phyloP scores from a whole-genome alignment of 768 basidiomycete genomes.

The Cyclocybe aegerita region DNA sequence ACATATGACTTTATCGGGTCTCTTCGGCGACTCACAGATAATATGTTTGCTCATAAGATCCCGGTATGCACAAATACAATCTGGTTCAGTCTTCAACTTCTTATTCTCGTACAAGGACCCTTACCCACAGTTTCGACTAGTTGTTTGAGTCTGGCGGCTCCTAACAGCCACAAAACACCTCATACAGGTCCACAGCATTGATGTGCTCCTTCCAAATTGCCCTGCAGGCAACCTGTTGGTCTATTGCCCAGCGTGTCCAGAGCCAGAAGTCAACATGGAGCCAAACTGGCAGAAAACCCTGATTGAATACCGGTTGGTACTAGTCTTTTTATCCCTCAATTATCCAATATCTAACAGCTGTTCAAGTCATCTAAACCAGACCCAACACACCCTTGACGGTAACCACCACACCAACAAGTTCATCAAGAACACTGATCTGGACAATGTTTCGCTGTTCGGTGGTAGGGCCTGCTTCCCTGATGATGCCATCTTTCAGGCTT shows the following conservation, averaged over 20 bases:
- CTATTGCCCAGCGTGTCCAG: slow-evolving; percentile 18
- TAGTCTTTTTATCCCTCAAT: neutral
- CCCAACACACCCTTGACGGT: slow-evolving; percentile 20
- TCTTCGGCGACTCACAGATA: slow-evolving; percentile 18
- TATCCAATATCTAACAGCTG: neutral
- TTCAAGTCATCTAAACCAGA: slow-evolving; percentile 22
- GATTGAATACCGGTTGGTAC: slow-evolving; percentile 11
- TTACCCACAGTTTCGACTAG: slow-evolving; percentile 16
- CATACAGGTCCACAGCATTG: slow-evolving; percentile 24
- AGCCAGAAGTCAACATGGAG: slow-evolving; percentile 16
- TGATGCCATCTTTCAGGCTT: slow-evolving; percentile 9
- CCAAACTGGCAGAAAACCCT: slow-evolving; percentile 12
- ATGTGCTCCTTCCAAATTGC: slow-evolving; percentile 10
- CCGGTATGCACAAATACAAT: slow-evolving; percentile 18
- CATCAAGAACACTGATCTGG: slow-evolving; percentile 19
- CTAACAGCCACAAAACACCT: slow-evolving; percentile 12
- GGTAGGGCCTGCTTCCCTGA: slow-evolving; percentile 18
- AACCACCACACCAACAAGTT: slow-evolving; percentile 22
- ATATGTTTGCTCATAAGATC: slow-evolving; percentile 15
- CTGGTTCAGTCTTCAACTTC: no score
- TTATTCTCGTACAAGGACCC: no score
- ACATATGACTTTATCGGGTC: slow-evolving; percentile 22
- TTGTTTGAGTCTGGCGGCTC: slow-evolving; percentile 19
- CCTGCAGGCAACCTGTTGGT: slow-evolving; percentile 16
- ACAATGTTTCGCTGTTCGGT: slow-evolving; percentile 18